phyloP scores from a whole-genome alignment of 305 asterid species.

The Fraxinus floribunda region DNA sequence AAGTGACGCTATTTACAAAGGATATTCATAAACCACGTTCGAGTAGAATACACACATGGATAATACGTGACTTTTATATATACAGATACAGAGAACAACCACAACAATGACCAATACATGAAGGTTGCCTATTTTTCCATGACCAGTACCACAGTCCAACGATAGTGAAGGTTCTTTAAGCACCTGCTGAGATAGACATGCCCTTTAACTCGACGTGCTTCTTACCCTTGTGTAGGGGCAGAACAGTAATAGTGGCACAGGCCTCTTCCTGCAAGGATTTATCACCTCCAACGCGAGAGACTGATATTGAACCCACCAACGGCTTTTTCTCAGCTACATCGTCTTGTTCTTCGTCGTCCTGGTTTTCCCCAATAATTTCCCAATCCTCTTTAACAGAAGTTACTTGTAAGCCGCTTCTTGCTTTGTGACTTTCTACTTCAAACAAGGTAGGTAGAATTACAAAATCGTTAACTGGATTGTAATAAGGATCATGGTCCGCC shows the following conservation, averaged over 20 bases:
- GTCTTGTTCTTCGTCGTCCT: conserved; percentile 36
- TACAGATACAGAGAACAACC: neutral
- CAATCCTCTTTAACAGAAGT: conserved; percentile 49
- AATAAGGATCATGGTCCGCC: conserved; percentile 93
- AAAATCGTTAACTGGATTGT: conserved; percentile 83
- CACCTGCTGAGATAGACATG: conserved; percentile 63
- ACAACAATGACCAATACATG: neutral
- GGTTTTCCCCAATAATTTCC: conserved; percentile 26
- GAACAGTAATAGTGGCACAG: conserved; percentile 50
- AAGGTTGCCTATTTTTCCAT: neutral
- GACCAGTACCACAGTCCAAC: neutral
- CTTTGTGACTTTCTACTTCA: conserved; percentile 57
- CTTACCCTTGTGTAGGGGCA: conserved; percentile 53
- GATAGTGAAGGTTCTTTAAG: conserved; percentile 24
- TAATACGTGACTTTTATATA: neutral
- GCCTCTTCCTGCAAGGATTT: conserved; percentile 60
- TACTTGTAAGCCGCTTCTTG: conserved; percentile 55
- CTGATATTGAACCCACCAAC: conserved; percentile 49
- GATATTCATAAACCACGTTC: neutral
- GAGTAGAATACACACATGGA: neutral
- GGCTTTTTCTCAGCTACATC: conserved; percentile 23
- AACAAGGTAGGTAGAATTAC: conserved; percentile 82
- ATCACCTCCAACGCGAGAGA: conserved; percentile 40
- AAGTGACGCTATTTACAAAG: neutral
- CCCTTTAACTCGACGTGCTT: conserved; percentile 69